These are phyloP conservation scores for Herpetospermum pedunculosum DNA, from an alignment of 306 rosid species.

Conservation along the genomic window DNA sequence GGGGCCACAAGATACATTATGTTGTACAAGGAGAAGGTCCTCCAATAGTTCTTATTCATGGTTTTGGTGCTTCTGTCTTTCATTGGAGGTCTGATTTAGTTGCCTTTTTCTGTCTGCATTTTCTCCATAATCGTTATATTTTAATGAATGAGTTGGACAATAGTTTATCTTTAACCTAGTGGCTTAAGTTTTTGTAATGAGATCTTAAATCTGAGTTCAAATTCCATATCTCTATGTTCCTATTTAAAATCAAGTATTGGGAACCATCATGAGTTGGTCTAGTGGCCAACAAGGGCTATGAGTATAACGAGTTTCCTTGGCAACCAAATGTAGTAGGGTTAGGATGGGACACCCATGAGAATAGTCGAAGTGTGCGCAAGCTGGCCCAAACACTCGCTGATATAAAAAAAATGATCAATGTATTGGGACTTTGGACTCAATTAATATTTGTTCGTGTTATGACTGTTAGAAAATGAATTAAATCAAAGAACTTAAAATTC, in stretches of 20 bases:
- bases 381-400: too few relatives aligned
- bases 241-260: background rate
- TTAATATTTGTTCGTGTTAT: background rate
- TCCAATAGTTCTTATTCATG: conserved; percentile 81
- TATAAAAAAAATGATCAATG: too few relatives aligned
- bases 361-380: too few relatives aligned
- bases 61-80: conserved; percentile 89
- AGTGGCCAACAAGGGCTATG: too few relatives aligned
- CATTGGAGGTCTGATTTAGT: conserved; percentile 68
- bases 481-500: background rate
- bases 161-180: background rate
- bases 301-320: too few relatives aligned
- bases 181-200: background rate
- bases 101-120: background rate
- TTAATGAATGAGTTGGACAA: background rate
- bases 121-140: background rate
- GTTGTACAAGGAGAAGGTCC: conserved; percentile 94
- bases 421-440: background rate
- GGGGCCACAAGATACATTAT: conserved; percentile 77
- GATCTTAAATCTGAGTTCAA: background rate
- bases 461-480: background rate
- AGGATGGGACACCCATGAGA: too few relatives aligned
- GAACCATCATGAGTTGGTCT: too few relatives aligned
- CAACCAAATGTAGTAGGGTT: too few relatives aligned
- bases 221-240: background rate